phyloP scores from a whole-genome alignment of 352 stramenopile genomes.

The Phytophthora agathidicida region DNA sequence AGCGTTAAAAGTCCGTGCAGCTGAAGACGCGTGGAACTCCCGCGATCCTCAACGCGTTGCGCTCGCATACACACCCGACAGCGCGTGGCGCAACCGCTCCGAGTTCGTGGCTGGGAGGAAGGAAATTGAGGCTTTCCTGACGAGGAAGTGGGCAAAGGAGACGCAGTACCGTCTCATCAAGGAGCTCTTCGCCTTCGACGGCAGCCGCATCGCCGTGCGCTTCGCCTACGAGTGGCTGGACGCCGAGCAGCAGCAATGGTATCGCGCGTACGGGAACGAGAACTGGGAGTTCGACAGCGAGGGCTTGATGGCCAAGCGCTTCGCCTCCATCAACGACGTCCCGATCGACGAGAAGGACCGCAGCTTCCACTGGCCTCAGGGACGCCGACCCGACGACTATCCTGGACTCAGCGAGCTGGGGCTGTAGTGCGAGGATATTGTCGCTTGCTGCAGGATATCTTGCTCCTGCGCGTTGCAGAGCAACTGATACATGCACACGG shows the following conservation, averaged over 20 bases:
- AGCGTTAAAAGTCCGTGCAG: slow-evolving; percentile 78
- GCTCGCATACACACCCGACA: slow-evolving; percentile 85
- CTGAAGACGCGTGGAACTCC: slow-evolving; percentile 91
- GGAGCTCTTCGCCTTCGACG: slow-evolving; percentile 84
- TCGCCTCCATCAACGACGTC: slow-evolving; percentile 90
- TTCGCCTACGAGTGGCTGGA: slow-evolving; percentile 90
- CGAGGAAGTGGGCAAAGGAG: slow-evolving; percentile 77
- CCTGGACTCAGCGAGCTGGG: slow-evolving; percentile 43
- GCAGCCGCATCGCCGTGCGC: slow-evolving; percentile 87
- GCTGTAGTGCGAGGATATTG: slow-evolving; percentile 30
- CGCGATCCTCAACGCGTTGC: slow-evolving; percentile 73
- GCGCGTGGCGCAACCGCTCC: slow-evolving; percentile 84
- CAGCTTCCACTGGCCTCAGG: slow-evolving; percentile 66
- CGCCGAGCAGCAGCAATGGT: slow-evolving; percentile 63
- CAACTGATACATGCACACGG: slow-evolving; percentile 1
- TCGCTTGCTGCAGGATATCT: slow-evolving; percentile 5
- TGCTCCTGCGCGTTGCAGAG: not conserved
- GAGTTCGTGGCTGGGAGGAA: slow-evolving; percentile 78
- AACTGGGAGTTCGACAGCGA: slow-evolving; percentile 89
- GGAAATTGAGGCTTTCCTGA: slow-evolving; percentile 83
- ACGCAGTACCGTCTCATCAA: slow-evolving; percentile 90
- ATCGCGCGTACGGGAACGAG: slow-evolving; percentile 88
- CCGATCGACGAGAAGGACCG: slow-evolving; percentile 74
- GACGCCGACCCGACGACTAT: slow-evolving; percentile 54
- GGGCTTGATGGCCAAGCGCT: slow-evolving; percentile 85